phyloP scores from a whole-genome alignment of 2,329 filamentous ascomycete species.

The Fusarium ramigenum region DNA sequence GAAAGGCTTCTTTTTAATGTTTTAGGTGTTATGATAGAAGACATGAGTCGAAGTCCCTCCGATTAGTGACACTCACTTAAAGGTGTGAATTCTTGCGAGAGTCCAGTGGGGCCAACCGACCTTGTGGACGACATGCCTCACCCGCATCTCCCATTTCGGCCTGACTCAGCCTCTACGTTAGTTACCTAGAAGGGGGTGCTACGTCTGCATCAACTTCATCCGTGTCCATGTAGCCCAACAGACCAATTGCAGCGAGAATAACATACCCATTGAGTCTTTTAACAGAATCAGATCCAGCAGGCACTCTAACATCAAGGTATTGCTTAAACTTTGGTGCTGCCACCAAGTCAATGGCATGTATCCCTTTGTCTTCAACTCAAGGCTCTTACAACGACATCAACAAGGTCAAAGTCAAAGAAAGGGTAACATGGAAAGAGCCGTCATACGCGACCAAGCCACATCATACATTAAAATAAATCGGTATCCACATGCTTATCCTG shows the following conservation, averaged over 20 bases:
- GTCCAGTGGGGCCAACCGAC: not conserved
- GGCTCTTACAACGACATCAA: not conserved
- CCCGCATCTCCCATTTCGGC: slow-evolving; percentile 22
- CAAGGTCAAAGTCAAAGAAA: not conserved
- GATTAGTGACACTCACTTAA: not conserved
- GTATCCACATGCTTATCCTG: slow-evolving; percentile 37
- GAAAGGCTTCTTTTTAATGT: not conserved
- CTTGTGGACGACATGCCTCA: not conserved
- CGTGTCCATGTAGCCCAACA: not conserved
- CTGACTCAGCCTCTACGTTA: slow-evolving; percentile 37
- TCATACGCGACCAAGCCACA: slow-evolving; percentile 32
- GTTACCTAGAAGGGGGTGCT: not conserved
- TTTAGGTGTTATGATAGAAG: not conserved
- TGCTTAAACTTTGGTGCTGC: not conserved
- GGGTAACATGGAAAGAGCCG: slow-evolving; percentile 13
- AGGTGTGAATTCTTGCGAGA: slow-evolving; percentile 2
- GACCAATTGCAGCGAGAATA: not conserved
- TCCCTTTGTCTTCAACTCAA: not conserved
- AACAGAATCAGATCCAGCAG: not conserved
- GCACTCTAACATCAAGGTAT: not conserved
- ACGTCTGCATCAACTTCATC: not conserved
- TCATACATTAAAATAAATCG: slow-evolving; percentile 42
- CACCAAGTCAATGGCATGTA: not conserved
- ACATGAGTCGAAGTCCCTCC: slow-evolving; percentile 3
- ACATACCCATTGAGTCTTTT: not conserved